A percentile compares a stretch with the other conserved stretches of the same genome.
Conservation (phyloP, 306 rosid genomes). For the Betula pendula region DNA sequence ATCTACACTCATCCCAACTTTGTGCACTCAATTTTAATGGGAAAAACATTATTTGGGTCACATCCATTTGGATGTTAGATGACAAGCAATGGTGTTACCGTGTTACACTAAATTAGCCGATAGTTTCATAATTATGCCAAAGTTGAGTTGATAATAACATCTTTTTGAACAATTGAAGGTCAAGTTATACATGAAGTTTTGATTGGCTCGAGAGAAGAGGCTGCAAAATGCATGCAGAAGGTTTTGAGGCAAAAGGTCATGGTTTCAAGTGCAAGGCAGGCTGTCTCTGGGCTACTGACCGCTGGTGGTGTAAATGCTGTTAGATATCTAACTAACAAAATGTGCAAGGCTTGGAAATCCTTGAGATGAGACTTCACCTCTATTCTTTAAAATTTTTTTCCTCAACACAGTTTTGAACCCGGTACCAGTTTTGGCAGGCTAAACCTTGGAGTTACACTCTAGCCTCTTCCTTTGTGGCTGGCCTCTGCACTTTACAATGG, state of each 20-base stretch:
- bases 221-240: conserved; percentile 68
- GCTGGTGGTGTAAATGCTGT: conserved; percentile 69
- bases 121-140: background rate
- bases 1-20: background rate
- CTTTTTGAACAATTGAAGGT: conserved; percentile 44
- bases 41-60: background rate
- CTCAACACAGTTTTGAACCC: too few species aligned
- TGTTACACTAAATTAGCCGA: conserved; percentile 14
- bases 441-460: background rate
- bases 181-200: conserved; percentile 34
- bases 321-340: conserved; percentile 63
- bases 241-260: conserved; percentile 66
- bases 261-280: conserved; percentile 93
- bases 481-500: background rate
- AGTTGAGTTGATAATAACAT: background rate
- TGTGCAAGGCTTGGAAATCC: conserved; percentile 82
- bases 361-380: conserved; percentile 39
- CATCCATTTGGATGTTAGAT: background rate
- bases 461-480: background rate
- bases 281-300: conserved; percentile 72
- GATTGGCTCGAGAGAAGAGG: conserved; percentile 63
- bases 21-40: background rate
- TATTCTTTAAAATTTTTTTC: background rate
- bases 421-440: background rate
- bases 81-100: background rate